phyloP scores from a whole-genome alignment of 805 yeast genomes.

The Lipomyces japonicus region DNA sequence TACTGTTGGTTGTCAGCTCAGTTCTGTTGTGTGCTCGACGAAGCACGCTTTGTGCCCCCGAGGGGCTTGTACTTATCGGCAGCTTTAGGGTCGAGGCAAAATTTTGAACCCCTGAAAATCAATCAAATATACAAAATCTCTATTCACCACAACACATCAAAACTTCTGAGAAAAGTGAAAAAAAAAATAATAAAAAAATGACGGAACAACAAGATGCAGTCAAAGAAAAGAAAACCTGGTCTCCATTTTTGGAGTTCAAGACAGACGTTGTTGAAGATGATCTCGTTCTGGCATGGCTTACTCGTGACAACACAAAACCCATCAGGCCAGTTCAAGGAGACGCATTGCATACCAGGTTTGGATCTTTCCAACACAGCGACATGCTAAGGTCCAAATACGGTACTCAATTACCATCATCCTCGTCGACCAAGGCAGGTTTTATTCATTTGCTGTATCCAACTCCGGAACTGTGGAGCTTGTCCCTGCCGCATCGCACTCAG shows the following conservation, averaged over 20 bases:
- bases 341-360: conserved; percentile 75
- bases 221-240: too few species aligned
- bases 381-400: conserved; percentile 85
- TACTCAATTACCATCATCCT: conserved; percentile 62
- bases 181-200: too few species aligned
- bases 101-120: too few species aligned
- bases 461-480: conserved; percentile 94
- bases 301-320: conserved; percentile 77
- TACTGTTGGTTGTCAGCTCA: too few species aligned
- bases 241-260: conserved; percentile 58
- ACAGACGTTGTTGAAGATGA: conserved; percentile 79
- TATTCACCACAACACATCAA: too few species aligned
- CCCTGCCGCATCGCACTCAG: conserved; percentile 95
- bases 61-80: too few species aligned
- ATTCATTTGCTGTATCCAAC: conserved; percentile 86
- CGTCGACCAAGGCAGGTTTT: conserved; percentile 73
- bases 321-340: conserved; percentile 43
- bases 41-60: too few species aligned
- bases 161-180: too few species aligned
- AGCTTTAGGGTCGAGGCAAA: too few species aligned
- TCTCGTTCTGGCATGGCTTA: conserved; percentile 78
- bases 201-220: too few species aligned
- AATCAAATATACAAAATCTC: too few species aligned
- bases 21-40: too few species aligned
- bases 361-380: conserved; percentile 75